Evolutionary conservation across 192 early-diverging fungal genomes (phyloP), one percentile per base, ranked within the genome.

Genomic region (Coemansia sp.): DNA sequence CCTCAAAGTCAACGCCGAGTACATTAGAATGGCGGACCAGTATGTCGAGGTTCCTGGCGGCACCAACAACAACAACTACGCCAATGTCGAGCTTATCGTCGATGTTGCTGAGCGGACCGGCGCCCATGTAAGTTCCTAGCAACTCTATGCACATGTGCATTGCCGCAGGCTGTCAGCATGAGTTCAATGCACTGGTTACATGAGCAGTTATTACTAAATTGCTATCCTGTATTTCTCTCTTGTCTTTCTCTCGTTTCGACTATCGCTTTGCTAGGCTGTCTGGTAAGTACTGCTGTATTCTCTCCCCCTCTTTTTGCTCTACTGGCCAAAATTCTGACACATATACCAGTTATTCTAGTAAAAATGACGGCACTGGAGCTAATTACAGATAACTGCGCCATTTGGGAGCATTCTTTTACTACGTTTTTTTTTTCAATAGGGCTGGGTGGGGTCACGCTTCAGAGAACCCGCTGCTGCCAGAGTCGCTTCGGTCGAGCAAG

Each of bases 361-460:
- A n/a, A n/a, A n/a, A n/a, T n/a, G n/a, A n/a, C n/a, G n/a, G n/a
- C 3, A 25, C 20, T n/a, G 8, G 9, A 19, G 19, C 45, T 46
- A 51, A 51, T 51, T 2, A 6, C 47, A 15, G 24, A 51, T 51
- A 51, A 51, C 47, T 51, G 47, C 25, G 11, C 24, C n/a, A n/a
- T n/a, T n/a, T n/a, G n/a, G n/a, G n/a, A n/a, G 32, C 12, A 40
- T 27, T 41, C 19, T 15, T 51, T n/a, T 25, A 22, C 47, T 51
- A 32, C 9, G 14, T 32, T 17, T 25, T 7, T 19, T 45, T 22
- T 29, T 40, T 25, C 35, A 59, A 92, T 42, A 96, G 95, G 92
- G 97, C 97, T 70, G 97, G 97, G 46, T 99, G 97, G 97, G 97
- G 97, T 53, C 96, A 98, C 65, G 97, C 97, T 14, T 99, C 97